Base-by-base conservation (phyloP, 2,329 filamentous ascomycete species). In the Cercospora sp. region DNA sequence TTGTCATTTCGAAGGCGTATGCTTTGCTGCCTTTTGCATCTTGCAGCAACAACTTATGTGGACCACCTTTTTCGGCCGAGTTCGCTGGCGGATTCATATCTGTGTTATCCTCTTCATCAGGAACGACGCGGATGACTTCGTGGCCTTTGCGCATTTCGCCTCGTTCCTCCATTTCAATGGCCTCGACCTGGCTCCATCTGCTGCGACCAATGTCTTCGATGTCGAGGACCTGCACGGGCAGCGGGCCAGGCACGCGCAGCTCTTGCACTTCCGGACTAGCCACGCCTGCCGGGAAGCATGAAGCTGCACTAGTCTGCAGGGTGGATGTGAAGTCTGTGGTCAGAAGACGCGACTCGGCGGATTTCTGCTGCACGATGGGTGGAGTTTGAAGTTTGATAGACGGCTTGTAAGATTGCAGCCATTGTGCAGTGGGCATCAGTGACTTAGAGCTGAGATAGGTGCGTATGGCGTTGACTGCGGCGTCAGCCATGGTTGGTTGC, bases 131-230 rank as follows among this genome's bases (percentile, higher is more conserved):
- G 18, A 98, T 88, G 32, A 99, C 88, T 78, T 97, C 91, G 9
- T 93, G 82, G 0, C 95, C 95, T 49, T 88, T 86, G 0, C 86
- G 92, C 71, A 84, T 87, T 80, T 94, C 91, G 0, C 92, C 92
- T 12, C 91, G 85, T 75, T 90, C 88, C 55, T 89, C 83, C 53
- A 89, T 86, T 79, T 94, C 91, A 6, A 95, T 87, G 37, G 89
- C 88, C 78, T 97, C 93, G 34, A 97, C 86, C 79, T 97, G 93
- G 71, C 92, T 90, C 92, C 94, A 97, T 62, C 91, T 86, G 74
- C 90, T 93, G 63, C 87, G 85, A 2, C 89, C 86, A 21, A 98
- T 85, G 76, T 98, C 94, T 76, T 97, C 90, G 7, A 98, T 84
- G 74, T 96, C 93, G 1, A 97, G 82, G 0, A 98, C 87, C 79